Conservation (phyloP, 2,329 filamentous ascomycete genomes). For the Pseudohalonectria lignicola region DNA sequence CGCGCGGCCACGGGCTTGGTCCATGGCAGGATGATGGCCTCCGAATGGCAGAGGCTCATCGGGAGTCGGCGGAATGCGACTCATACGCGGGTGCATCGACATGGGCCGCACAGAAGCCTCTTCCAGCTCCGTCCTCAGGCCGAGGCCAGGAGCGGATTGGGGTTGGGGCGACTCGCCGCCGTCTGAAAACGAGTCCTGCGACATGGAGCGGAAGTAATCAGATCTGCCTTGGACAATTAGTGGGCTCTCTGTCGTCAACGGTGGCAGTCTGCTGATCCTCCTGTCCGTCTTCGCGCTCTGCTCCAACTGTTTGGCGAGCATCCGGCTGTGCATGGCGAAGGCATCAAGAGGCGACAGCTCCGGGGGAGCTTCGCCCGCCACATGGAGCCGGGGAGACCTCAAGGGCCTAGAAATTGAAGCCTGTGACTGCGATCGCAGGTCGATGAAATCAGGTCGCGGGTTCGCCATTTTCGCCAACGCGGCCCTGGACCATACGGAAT, state of each 20-base stretch:
- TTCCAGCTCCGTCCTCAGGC: conserved; percentile 44
- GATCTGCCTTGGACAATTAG: conserved; percentile 64
- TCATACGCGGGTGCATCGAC: conserved; percentile 68
- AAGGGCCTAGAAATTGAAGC: conserved; percentile 44
- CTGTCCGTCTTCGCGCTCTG: conserved; percentile 63
- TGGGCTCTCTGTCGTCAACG: conserved; percentile 72
- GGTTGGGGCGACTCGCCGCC: conserved; percentile 23
- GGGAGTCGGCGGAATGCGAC: conserved; percentile 43
- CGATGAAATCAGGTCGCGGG: conserved; percentile 45
- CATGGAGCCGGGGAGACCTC: conserved; percentile 63
- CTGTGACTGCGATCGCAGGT: conserved; percentile 47
- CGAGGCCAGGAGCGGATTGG: conserved; percentile 17
- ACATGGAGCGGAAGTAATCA: conserved; percentile 70
- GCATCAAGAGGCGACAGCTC: conserved; percentile 91
- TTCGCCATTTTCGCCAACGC: conserved; percentile 29
- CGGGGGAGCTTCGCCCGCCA: conserved; percentile 73
- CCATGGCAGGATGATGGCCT: conserved; percentile 24
- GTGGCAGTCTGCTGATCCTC: conserved; percentile 76
- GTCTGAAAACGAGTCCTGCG: conserved; percentile 47
- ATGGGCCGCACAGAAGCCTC: conserved; percentile 49
- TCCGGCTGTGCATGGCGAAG: conserved; percentile 81
- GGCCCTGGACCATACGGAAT: neutral
- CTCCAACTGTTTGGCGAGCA: conserved; percentile 79
- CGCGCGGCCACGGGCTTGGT: conserved; percentile 27
- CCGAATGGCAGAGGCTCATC: conserved; percentile 33